phyloP scores from a whole-genome alignment of 140 eudicot genomes.

The Bidens hawaiensis region DNA sequence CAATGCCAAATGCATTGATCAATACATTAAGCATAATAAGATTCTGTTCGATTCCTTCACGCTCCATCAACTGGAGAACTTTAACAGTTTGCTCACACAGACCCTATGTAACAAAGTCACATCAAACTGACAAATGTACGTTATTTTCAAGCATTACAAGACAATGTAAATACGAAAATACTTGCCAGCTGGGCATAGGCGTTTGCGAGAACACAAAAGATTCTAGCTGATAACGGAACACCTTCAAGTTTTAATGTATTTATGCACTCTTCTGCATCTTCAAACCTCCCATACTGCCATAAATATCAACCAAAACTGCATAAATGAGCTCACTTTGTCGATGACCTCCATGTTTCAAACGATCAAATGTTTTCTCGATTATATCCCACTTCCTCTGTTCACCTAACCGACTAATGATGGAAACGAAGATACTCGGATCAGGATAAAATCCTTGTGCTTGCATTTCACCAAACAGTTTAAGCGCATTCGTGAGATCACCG shows the following conservation, averaged over 20 bases:
- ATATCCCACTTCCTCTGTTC: too few relatives aligned
- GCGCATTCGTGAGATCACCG: slow-evolving; percentile 53
- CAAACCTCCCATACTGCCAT: too few relatives aligned
- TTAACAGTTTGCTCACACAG: slow-evolving; percentile 82
- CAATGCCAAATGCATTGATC: slow-evolving; percentile 83
- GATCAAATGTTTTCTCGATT: slow-evolving; percentile 53
- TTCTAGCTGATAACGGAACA: slow-evolving; percentile 53
- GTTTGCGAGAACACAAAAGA: slow-evolving; percentile 73
- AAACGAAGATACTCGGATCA: too few relatives aligned
- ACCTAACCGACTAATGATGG: too few relatives aligned
- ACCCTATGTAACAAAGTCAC: slow-evolving; percentile 44
- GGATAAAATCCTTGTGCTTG: slow-evolving; percentile 75
- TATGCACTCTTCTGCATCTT: slow-evolving; percentile 59
- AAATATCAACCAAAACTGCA: too few relatives aligned
- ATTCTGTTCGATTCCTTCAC: slow-evolving; percentile 80
- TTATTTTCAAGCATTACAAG: too few relatives aligned
- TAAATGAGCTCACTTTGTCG: too few relatives aligned
- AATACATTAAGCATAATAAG: slow-evolving; percentile 78
- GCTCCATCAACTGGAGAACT: slow-evolving; percentile 85
- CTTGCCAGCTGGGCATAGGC: slow-evolving; percentile 92
- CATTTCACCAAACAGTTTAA: slow-evolving; percentile 55
- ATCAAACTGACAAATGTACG: neutral
- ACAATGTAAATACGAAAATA: too few relatives aligned
- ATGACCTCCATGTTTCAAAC: slow-evolving; percentile 51
- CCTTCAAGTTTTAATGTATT: slow-evolving; percentile 56